Base-by-base conservation (phyloP, 1,284 basidiomycete species). In the Cutaneotrichosporon dermatis region DNA sequence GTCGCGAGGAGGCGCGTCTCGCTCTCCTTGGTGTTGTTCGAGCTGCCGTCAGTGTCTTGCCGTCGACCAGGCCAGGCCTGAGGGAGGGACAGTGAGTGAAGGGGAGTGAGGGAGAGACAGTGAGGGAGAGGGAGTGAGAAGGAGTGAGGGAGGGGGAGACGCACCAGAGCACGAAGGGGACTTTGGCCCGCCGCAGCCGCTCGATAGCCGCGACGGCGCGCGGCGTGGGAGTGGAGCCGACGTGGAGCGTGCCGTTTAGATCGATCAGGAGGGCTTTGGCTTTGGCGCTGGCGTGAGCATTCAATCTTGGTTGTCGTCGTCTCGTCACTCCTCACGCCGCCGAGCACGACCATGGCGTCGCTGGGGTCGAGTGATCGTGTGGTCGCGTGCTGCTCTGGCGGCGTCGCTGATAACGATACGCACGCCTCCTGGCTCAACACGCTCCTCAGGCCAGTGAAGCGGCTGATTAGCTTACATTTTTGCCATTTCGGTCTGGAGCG, bases 171-270 rank as follows among this genome's bases (percentile, higher is more conserved):
- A 86, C 76, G 64, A 87, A 83, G 0, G 85, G 84, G 6, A 87
- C 73, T 0, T 70, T 64, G 1, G 81, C 76, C 0, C 62, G 63
- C 0, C 83, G 78, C 3, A 89, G 77, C 9, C 78, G 76, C 1
- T 74, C 68, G 12, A 88, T 71, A 0, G 86, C 85, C 1, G 78
- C 63, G 0, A 81, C 80, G 0, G 87, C 85, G 12, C 79, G 71
- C 0, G 80, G 79, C 0, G 82, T 86, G 0, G 85, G 79, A 0
- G 73, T 73, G 2, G 79, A 72, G 39, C 84, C 86, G 50, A 86
- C 75, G 55, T 87, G 83, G 4, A 89, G 74, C 1, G 85, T 89
- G 0, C 88, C 88, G 10, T 85, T 87, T 12, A 88, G 80, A 65
- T 88, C 87, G 60, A 88, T 82, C 33, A 88, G 81, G 0, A 88